Conservation (phyloP, 2,329 filamentous ascomycete genomes). For the Aspergillus japonicus region DNA sequence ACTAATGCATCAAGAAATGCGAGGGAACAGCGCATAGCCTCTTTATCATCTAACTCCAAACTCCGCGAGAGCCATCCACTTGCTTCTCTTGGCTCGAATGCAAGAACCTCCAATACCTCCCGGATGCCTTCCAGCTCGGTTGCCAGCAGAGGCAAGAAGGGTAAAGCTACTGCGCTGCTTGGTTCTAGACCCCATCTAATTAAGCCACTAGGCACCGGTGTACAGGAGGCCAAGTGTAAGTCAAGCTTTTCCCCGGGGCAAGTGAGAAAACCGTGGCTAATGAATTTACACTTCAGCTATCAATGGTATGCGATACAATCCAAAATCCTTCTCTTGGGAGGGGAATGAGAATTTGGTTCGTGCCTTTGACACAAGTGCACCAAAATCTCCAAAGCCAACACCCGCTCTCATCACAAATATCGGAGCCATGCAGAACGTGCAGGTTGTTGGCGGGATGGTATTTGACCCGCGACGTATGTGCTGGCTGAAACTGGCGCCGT, state of each 20-base stretch:
- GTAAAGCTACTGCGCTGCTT: constrained; percentile 33
- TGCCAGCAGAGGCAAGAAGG: constrained; percentile 48
- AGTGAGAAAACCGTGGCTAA: background rate
- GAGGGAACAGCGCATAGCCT: constrained; percentile 59
- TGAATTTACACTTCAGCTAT: constrained; percentile 57
- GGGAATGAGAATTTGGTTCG: constrained; percentile 84
- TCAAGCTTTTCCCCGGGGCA: constrained; percentile 18
- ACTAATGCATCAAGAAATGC: constrained; percentile 66
- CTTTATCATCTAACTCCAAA: constrained; percentile 36
- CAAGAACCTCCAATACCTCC: constrained; percentile 56
- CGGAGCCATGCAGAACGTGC: constrained; percentile 77
- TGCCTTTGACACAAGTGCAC: constrained; percentile 67
- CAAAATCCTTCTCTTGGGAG: constrained; percentile 84
- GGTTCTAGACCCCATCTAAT: constrained; percentile 77
- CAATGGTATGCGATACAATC: constrained; percentile 96
- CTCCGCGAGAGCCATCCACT: constrained; percentile 47
- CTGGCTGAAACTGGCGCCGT: constrained; percentile 77
- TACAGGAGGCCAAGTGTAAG: constrained; percentile 78
- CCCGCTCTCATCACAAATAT: constrained; percentile 87
- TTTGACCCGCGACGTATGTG: constrained; percentile 97
- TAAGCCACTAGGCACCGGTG: constrained; percentile 70
- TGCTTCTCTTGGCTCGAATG: constrained; percentile 56
- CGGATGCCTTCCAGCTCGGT: constrained; percentile 52
- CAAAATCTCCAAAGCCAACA: constrained; percentile 45
- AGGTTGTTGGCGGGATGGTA: constrained; percentile 96